A percentile compares a stretch with the other conserved stretches of the same genome.
Evolutionary conservation across 768 basidiomycete species (phyloP).

Genomic region (Lentinula aciculospora): DNA sequence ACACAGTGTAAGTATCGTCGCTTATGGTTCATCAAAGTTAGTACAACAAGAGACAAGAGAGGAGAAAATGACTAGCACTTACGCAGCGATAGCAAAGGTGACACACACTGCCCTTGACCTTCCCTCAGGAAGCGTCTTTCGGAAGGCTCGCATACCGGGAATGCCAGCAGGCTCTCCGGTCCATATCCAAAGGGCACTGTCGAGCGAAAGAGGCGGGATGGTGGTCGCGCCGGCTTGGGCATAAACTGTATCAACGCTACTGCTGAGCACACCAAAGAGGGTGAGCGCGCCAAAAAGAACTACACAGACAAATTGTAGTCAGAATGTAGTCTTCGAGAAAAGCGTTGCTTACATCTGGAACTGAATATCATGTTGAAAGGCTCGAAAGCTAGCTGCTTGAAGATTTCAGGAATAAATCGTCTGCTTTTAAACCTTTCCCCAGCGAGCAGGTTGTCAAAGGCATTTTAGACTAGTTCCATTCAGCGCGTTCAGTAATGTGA

Average conservation of each 20-base stretch:
- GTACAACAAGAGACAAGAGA: background rate
- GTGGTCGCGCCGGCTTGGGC: background rate
- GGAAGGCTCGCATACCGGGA: background rate
- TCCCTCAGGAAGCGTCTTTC: background rate
- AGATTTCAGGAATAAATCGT: background rate
- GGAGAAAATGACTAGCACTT: background rate
- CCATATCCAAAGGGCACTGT: background rate
- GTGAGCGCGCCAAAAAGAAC: background rate
- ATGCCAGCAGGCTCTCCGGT: background rate
- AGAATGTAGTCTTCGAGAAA: background rate
- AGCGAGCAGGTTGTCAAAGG: background rate
- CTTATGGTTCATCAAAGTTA: background rate
- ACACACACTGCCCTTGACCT: background rate
- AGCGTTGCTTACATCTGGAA: background rate
- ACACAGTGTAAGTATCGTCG: background rate
- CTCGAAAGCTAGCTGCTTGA: background rate
- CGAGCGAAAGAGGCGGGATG: background rate
- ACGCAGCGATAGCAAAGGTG: background rate
- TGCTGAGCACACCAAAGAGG: background rate
- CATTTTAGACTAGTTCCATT: no score
- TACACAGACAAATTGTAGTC: constrained; percentile 4
- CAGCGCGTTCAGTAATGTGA: no score
- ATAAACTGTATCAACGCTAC: background rate
- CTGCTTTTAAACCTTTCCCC: background rate
- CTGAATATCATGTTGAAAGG: background rate